These are phyloP conservation scores for Dactylonectria macrodidyma DNA, from an alignment of 2,329 filamentous ascomycete species.

Conservation along the genomic window DNA sequence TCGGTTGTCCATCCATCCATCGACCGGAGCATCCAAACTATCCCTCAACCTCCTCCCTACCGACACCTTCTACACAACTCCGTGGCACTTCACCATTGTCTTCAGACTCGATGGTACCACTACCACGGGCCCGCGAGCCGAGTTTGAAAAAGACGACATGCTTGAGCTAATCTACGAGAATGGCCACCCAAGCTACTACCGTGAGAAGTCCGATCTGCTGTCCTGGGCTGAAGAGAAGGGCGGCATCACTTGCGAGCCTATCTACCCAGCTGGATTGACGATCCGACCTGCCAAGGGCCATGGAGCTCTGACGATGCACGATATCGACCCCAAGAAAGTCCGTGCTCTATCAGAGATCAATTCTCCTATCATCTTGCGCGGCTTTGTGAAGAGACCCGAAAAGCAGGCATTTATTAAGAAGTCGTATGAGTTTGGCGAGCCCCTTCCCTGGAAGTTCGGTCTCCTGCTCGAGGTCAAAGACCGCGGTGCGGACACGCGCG, in stretches of 20 bases:
- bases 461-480: slow-evolving; percentile 67
- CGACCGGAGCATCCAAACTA: slow-evolving; percentile 63
- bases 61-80: slow-evolving; percentile 62
- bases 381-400: slow-evolving; percentile 63
- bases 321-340: slow-evolving; percentile 62
- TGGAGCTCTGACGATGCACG: slow-evolving; percentile 55
- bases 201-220: slow-evolving; percentile 63
- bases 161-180: slow-evolving; percentile 64
- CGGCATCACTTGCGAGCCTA: slow-evolving; percentile 59
- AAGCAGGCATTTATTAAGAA: slow-evolving; percentile 62
- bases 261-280: slow-evolving; percentile 63
- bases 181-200: slow-evolving; percentile 63
- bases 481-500: slow-evolving; percentile 57
- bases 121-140: slow-evolving; percentile 55
- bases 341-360: slow-evolving; percentile 62
- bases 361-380: slow-evolving; percentile 68
- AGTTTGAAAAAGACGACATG: slow-evolving; percentile 56
- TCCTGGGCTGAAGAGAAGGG: slow-evolving; percentile 56
- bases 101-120: slow-evolving; percentile 59
- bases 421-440: slow-evolving; percentile 62
- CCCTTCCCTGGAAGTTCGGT: slow-evolving; percentile 68
- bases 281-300: slow-evolving; percentile 55
- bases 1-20: slow-evolving; percentile 69
- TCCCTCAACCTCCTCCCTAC: slow-evolving; percentile 65
- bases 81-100: slow-evolving; percentile 67